These are phyloP conservation scores for Candida manassasensis DNA, from an alignment of 805 yeast genomes.

Conservation along the genomic window DNA sequence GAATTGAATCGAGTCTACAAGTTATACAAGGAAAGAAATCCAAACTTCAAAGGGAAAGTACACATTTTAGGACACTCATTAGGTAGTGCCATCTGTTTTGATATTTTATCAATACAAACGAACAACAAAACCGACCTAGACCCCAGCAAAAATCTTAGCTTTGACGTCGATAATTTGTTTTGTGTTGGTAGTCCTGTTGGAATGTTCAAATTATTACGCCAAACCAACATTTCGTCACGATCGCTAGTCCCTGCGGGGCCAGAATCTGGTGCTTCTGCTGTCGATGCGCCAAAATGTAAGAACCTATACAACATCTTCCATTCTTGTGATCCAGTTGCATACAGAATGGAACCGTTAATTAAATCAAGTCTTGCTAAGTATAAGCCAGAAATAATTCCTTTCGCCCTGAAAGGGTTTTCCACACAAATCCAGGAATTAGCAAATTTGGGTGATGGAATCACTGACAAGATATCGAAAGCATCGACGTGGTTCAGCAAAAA, in stretches of 20 bases:
- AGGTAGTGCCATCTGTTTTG: slow-evolving; percentile 83
- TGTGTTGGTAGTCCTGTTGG: slow-evolving; percentile 91
- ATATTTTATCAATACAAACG: slow-evolving; percentile 55
- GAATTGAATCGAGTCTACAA: slow-evolving; percentile 63
- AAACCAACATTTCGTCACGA: slow-evolving; percentile 52
- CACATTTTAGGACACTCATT: slow-evolving; percentile 88
- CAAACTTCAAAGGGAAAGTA: slow-evolving; percentile 72
- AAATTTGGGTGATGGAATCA: slow-evolving; percentile 33
- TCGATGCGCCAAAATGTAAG: slow-evolving; percentile 48
- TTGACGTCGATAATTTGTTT: slow-evolving; percentile 70
- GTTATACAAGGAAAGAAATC: slow-evolving; percentile 57
- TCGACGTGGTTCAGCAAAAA: slow-evolving; percentile 29
- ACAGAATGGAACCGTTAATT: slow-evolving; percentile 83
- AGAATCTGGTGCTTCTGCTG: slow-evolving; percentile 12
- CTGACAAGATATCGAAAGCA: slow-evolving; percentile 31
- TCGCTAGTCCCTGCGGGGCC: slow-evolving; percentile 15
- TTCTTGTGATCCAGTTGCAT: slow-evolving; percentile 88
- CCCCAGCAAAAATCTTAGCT: slow-evolving; percentile 47
- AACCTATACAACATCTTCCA: slow-evolving; percentile 82
- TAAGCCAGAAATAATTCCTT: slow-evolving; percentile 57
- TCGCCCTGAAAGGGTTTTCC: slow-evolving; percentile 48
- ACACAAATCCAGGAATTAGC: slow-evolving; percentile 43
- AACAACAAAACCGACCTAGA: slow-evolving; percentile 15
- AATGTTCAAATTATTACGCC: slow-evolving; percentile 69
- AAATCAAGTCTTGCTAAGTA: slow-evolving; percentile 42